phyloP scores from a whole-genome alignment of 2,329 filamentous ascomycete species.

The Pyrenophora teres region DNA sequence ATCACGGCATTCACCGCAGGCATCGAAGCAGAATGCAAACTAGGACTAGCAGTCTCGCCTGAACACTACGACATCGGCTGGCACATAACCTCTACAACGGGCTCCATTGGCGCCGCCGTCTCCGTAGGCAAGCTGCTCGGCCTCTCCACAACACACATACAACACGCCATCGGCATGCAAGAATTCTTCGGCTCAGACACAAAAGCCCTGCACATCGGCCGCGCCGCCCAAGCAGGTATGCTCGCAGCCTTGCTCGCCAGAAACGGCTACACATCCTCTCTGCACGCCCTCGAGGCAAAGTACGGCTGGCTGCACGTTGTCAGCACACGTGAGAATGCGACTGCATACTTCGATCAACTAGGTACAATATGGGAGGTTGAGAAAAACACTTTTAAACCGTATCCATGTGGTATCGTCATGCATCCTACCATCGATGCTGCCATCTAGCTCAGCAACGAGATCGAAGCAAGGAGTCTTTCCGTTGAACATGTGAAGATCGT shows the following conservation, averaged over 20 bases:
- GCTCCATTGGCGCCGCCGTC: conserved; percentile 59
- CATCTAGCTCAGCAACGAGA: conserved; percentile 46
- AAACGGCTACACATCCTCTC: conserved; percentile 57
- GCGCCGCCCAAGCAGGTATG: conserved; percentile 59
- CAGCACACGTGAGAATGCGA: conserved; percentile 49
- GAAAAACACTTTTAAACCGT: conserved; percentile 62
- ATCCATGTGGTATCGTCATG: conserved; percentile 62
- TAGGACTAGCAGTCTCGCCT: conserved; percentile 59
- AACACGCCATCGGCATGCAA: conserved; percentile 59
- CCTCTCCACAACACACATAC: conserved; percentile 48
- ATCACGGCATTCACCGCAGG: conserved; percentile 50
- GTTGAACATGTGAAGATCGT: conserved; percentile 54
- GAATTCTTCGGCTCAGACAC: conserved; percentile 62
- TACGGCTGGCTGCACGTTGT: conserved; percentile 61
- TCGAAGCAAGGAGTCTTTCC: conserved; percentile 37
- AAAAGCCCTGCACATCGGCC: conserved; percentile 61
- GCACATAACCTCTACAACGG: conserved; percentile 60
- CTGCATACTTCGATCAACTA: conserved; percentile 47
- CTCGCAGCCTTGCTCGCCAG: conserved; percentile 54
- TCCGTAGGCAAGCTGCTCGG: conserved; percentile 56
- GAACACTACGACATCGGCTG: conserved; percentile 62
- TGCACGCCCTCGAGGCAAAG: conserved; percentile 56
- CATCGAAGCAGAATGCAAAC: conserved; percentile 59
- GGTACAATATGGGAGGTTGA: conserved; percentile 56
- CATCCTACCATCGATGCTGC: conserved; percentile 61